Evolutionary conservation across 192 early-diverging fungal genomes (phyloP), one percentile per base, ranked within the genome.

Genomic region (Obelidium mucronatum): DNA sequence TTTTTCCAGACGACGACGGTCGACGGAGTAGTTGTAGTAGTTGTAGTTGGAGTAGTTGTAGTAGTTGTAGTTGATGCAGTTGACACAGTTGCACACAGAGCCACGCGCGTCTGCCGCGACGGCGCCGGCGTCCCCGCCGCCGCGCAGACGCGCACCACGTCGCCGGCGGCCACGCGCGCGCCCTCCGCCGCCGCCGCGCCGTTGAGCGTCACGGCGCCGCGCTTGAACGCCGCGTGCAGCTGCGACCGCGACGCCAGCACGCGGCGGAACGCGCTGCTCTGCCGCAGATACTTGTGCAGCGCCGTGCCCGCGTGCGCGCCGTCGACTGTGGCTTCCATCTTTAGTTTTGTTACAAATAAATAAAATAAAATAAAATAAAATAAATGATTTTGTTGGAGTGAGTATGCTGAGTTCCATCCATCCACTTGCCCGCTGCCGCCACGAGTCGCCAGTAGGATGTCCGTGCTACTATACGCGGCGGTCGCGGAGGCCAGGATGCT

Each of bases 381-480:
- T 48, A 67, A 26, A 67, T 67, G 66, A 67, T 67, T 30, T 67
- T 67, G 66, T 67, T 67, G 66, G 66, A 67, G 66, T 67, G 42
- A 67, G 66, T 67, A 13, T 22, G 11, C 48, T 8, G 11, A 8
- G 11, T 8, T 22, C 8, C 48, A 8, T 13, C 48, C 22, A 8
- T 13, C 8, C 22, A 22, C 55, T 31, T 8, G 26, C 17, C 55
- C 13, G 55, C 30, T 58, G 8, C 55, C 8, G 24, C 55, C 11
- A 11, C 22, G 55, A 8, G 24, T 5, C 55, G 17, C 8, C 30
- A 31, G 30, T 8, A 1, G 30, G 17, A 22, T 11, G 13, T 24
- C 30, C 55, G 26, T 22, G 6, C 5, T 11, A 28, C 30, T 22
- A 48, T 48, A 48, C 19, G 44, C 44, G n/a, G n/a, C n/a, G n/a